Base-by-base conservation (phyloP, 208 protist species). In the Trypanosomatidae sp. region DNA sequence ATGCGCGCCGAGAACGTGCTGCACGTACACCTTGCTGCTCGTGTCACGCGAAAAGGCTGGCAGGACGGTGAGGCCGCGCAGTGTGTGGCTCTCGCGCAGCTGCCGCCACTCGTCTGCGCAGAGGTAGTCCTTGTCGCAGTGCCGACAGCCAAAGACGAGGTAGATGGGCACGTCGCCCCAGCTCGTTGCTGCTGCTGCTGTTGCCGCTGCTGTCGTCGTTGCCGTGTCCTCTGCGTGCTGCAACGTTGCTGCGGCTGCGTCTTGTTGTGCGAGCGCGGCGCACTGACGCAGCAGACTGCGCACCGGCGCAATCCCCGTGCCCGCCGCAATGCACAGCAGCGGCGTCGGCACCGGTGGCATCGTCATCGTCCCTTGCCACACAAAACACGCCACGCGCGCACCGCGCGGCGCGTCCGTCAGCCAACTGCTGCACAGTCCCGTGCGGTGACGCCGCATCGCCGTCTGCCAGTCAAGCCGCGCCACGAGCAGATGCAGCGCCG, bases 1-100 rank as follows among this genome's bases (percentile, higher is more conserved):
- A 28, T 84, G 58, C 45, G 73, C 33, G 22, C 78, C 83, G 28
- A 93, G 56, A 19, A 72, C 64, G 56, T 93, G 79, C 56, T 93
- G 84, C 35, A 93, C 84, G 52, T 93, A 93, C 20, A 83, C 48
- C 60, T 93, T 93, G 39, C 69, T 69, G 1, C 50, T 53, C 18
- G 66, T 61, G 54, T 86, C 73, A 33, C 84, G 78, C 13, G 84
- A 93, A 39, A 93, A 93, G 15, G 84, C 84, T 0, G 79, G 59
- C 13, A 89, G 42, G 4, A 93, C 61, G n/a, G 62, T 48, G 23
- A 93, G 51, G 6, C 39, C n/a, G 6, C 58, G 59, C 33, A 87
- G 46, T 19, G 27, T 19, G 0, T 70, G 62, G 4, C 10, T 41
- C 3, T 44, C 24, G 47, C 30, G 19, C 11, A 80, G 40, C 11